These are phyloP conservation scores for Leccinum incarnatum DNA, from an alignment of 768 basidiomycete genomes.

Conservation along the genomic window DNA sequence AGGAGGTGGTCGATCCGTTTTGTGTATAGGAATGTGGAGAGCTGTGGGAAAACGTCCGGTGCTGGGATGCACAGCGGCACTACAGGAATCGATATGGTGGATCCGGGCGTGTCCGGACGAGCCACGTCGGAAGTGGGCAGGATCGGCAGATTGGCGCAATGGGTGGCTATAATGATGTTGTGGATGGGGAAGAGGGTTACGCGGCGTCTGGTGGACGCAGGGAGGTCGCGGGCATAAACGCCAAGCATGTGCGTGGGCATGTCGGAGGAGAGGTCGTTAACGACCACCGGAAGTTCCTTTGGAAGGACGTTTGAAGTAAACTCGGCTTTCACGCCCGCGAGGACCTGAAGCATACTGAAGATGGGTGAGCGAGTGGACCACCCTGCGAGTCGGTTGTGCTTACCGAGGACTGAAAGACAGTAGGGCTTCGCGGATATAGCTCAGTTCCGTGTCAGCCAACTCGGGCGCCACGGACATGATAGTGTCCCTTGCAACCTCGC, in stretches of 20 bases:
- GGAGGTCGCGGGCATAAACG: constrained; percentile 25
- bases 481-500: constrained; percentile 9
- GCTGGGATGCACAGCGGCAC: constrained; percentile 70
- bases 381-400: not conserved
- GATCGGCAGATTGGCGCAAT: constrained; percentile 30
- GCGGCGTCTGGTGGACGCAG: constrained; percentile 26
- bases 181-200: constrained; percentile 38
- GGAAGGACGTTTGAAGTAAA: constrained; percentile 25
- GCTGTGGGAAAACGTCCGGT: constrained; percentile 60
- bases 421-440: constrained; percentile 29
- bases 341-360: constrained; percentile 31
- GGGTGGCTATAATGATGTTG: constrained; percentile 33
- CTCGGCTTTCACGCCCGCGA: constrained; percentile 27
- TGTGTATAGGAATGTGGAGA: constrained; percentile 68
- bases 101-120: constrained; percentile 14
- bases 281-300: constrained; percentile 21
- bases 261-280: constrained; percentile 32
- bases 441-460: constrained; percentile 19
- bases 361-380: constrained; percentile 6
- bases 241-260: constrained; percentile 34
- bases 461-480: constrained; percentile 28
- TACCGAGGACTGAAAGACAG: constrained; percentile 29
- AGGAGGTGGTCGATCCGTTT: constrained; percentile 60
- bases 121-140: constrained; percentile 16
- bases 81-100: constrained; percentile 49